These are phyloP conservation scores for Neurospora sp. DNA, from an alignment of 495 filamentous ascomycete species.

Conservation along the genomic window DNA sequence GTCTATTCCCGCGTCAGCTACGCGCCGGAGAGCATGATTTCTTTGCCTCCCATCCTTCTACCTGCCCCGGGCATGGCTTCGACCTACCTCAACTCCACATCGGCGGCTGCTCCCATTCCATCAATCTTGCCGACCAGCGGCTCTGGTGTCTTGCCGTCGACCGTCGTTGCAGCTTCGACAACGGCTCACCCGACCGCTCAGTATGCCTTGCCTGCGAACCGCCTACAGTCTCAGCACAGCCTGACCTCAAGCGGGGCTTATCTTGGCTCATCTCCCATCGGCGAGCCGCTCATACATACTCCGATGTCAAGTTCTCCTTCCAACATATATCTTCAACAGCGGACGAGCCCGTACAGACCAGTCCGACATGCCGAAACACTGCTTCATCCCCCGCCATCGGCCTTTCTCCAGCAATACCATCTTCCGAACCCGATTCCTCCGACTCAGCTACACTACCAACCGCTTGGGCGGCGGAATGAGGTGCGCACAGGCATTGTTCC, in stretches of 20 bases:
- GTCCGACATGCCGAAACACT: conserved; percentile 82
- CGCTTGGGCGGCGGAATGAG: conserved; percentile 69
- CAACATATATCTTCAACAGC: conserved; percentile 46
- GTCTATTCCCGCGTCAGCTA: conserved; percentile 14
- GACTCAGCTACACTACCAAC: conserved; percentile 93
- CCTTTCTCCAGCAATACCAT: conserved; percentile 64
- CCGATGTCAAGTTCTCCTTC: conserved; percentile 46
- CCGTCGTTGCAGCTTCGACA: conserved; percentile 12
- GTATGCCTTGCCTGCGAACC: conserved; percentile 36
- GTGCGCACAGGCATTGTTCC: conserved; percentile 74
- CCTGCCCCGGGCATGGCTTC: conserved; percentile 42
- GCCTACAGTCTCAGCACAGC: conserved; percentile 23
- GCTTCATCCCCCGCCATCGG: conserved; percentile 75
- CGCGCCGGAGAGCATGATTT: conserved; percentile 16
- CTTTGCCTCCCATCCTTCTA: conserved; percentile 33
- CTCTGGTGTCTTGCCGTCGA: conserved; percentile 5
- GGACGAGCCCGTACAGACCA: conserved; percentile 80
- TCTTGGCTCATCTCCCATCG: conserved; percentile 39
- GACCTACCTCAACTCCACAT: conserved; percentile 27
- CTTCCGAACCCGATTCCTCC: conserved; percentile 36
- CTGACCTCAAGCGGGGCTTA: conserved; percentile 19
- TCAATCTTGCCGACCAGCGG: conserved; percentile 23
- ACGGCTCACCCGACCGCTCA: conserved; percentile 11
- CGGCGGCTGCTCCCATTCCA: conserved; percentile 21
- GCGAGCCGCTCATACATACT: conserved; percentile 42